Percentiles rank a stretch among this genome's conserved stretches.
These are phyloP conservation scores for Ensete ventricosum DNA, from an alignment of 176 grass and related monocot species.

Conservation along the genomic window DNA sequence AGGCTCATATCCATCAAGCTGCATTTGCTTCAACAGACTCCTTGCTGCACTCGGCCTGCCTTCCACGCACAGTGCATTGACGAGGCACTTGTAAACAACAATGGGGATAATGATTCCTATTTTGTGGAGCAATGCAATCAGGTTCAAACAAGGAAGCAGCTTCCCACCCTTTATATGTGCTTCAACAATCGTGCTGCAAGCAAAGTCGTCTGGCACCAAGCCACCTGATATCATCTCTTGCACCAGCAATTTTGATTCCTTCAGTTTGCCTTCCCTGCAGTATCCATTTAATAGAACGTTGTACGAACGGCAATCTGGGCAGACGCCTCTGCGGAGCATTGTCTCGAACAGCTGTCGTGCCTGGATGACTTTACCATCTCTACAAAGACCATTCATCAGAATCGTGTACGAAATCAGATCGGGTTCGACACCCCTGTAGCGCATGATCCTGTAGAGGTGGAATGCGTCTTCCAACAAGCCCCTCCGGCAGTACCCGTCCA, in stretches of 20 bases:
- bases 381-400: conserved; percentile 55
- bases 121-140: conserved; percentile 50
- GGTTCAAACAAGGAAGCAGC: conserved; percentile 77
- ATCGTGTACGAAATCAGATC: conserved; percentile 72
- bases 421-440: conserved; percentile 44
- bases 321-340: conserved; percentile 44
- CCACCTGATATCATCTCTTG: conserved; percentile 56
- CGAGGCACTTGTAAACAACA: conserved; percentile 42
- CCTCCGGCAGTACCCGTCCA: conserved; percentile 50
- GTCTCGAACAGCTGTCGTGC: conserved; percentile 63
- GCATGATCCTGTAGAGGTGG: conserved; percentile 60
- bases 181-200: conserved; percentile 39
- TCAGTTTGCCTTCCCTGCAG: conserved; percentile 44
- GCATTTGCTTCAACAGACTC: conserved; percentile 61
- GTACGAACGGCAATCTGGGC: conserved; percentile 52
- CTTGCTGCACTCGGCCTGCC: conserved; percentile 55
- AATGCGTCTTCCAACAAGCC: conserved; percentile 56
- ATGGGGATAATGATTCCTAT: conserved; percentile 36
- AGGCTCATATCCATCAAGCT: conserved; percentile 48
- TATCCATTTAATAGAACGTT: conserved; percentile 58
- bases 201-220: conserved; percentile 26
- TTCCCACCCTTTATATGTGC: conserved; percentile 44
- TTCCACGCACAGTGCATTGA: conserved; percentile 47
- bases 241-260: conserved; percentile 48
- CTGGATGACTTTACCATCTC: conserved; percentile 29